Conservation (phyloP, 2,329 filamentous ascomycete genomes). For the Arthrobotrys pseudoclavata region DNA sequence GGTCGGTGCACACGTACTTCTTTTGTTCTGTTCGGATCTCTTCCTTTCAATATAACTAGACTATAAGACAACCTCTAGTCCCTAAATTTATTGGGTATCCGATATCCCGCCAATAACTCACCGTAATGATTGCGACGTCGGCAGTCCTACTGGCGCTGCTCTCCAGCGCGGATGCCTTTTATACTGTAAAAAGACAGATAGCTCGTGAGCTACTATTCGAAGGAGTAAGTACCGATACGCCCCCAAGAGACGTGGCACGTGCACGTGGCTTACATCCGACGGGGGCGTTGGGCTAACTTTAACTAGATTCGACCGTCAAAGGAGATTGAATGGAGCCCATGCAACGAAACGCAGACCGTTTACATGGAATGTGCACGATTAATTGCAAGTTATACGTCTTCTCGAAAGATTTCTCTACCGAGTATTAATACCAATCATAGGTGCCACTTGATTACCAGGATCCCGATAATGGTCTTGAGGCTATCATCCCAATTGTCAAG, state of each 20-base stretch:
- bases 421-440: conserved; percentile 66
- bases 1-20: background rate
- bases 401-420: conserved; percentile 36
- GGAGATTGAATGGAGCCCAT: conserved; percentile 68
- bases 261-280: background rate
- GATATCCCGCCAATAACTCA: background rate
- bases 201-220: conserved; percentile 46
- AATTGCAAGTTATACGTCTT: conserved; percentile 13
- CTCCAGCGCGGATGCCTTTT: conserved; percentile 27
- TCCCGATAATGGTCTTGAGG: conserved; percentile 64
- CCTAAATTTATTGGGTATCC: background rate
- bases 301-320: conserved; percentile 67
- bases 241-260: background rate
- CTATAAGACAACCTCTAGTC: background rate
- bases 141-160: conserved; percentile 21
- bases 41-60: background rate
- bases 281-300: background rate
- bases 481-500: conserved; percentile 48
- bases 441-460: conserved; percentile 69
- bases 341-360: conserved; percentile 64
- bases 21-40: background rate
- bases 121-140: conserved; percentile 17
- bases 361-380: conserved; percentile 48
- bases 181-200: conserved; percentile 31
- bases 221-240: background rate